A percentile compares a stretch with the other conserved stretches of the same genome.
Conservation (phyloP, 78 protist species). For the Isochrysis galbana region DNA sequence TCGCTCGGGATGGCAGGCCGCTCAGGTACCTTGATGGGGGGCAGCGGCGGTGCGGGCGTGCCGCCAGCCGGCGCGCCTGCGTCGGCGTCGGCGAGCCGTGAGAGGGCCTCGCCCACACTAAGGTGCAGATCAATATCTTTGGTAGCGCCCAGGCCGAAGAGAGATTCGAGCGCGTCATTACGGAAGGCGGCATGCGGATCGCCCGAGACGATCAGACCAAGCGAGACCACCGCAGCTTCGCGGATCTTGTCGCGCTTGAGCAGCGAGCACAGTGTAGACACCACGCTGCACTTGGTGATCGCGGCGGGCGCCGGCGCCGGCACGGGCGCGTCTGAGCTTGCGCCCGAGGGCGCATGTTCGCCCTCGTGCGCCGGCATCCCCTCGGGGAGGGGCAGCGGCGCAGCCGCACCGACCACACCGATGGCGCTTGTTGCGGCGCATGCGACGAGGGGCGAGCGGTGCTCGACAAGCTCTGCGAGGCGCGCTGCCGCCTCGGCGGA, state of each 20-base stretch:
- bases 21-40: background rate
- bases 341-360: background rate
- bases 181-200: slow-evolving; percentile 2
- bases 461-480: background rate
- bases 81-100: background rate
- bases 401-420: background rate
- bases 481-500: too few species aligned
- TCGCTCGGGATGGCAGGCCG: too few species aligned
- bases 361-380: background rate
- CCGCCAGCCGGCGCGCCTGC: background rate
- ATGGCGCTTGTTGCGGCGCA: background rate
- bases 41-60: background rate
- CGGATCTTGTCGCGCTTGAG: background rate
- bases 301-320: too few species aligned
- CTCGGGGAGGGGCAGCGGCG: slow-evolving; percentile 2
- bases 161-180: background rate
- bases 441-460: background rate
- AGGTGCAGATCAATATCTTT: background rate
- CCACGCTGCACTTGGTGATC: background rate
- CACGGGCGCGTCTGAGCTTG: too few species aligned
- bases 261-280: background rate
- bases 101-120: background rate
- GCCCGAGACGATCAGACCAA: background rate
- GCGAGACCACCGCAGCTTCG: background rate
- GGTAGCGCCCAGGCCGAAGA: background rate